These are phyloP conservation scores for Achlya hypogyna DNA, from an alignment of 352 stramenopile species.

Conservation along the genomic window DNA sequence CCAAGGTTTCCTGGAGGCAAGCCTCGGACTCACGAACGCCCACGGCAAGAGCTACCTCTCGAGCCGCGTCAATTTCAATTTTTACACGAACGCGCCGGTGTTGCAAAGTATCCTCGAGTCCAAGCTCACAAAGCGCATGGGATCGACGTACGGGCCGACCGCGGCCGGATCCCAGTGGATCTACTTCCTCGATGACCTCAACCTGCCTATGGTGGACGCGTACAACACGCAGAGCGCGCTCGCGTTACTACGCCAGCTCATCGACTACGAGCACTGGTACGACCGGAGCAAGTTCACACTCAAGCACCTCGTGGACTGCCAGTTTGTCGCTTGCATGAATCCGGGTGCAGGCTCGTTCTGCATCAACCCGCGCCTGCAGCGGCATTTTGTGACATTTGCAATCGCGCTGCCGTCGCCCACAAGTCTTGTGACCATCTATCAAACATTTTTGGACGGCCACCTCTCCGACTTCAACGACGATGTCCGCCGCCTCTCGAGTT, in stretches of 20 bases:
- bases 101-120: slow-evolving; percentile 83
- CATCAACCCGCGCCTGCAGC: slow-evolving; percentile 90
- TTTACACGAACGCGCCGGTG: slow-evolving; percentile 57
- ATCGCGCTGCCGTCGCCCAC: slow-evolving; percentile 76
- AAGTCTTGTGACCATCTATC: slow-evolving; percentile 91
- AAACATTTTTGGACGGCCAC: slow-evolving; percentile 92
- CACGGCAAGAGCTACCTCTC: slow-evolving; percentile 10
- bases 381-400: slow-evolving; percentile 94
- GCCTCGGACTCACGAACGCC: background rate
- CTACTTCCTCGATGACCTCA: slow-evolving; percentile 95
- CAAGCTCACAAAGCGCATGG: slow-evolving; percentile 85
- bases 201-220: slow-evolving; percentile 89
- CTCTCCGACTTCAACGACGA: slow-evolving; percentile 90
- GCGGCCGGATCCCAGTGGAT: slow-evolving; percentile 73
- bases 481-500: slow-evolving; percentile 75
- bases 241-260: slow-evolving; percentile 89
- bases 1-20: slow-evolving; percentile 32
- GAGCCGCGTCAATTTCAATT: slow-evolving; percentile 79
- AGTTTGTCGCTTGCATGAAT: slow-evolving; percentile 95
- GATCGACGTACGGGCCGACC: slow-evolving; percentile 65
- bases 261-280: slow-evolving; percentile 94
- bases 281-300: slow-evolving; percentile 88
- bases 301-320: slow-evolving; percentile 91
- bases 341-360: slow-evolving; percentile 87
- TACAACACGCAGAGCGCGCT: slow-evolving; percentile 94